phyloP scores from a whole-genome alignment of 257 asterid genomes.

The Solanum sejunctum region DNA sequence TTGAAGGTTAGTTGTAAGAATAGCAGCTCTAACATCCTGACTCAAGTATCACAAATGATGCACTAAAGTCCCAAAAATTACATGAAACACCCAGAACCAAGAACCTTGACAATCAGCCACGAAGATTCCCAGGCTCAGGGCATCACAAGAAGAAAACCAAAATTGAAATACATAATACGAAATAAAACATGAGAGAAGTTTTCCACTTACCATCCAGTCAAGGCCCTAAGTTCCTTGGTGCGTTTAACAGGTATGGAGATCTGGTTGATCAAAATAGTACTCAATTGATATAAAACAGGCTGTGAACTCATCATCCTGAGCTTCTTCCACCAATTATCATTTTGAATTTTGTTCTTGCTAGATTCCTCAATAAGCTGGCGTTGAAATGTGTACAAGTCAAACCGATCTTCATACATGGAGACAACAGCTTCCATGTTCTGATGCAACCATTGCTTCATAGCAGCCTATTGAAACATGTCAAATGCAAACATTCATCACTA shows the following conservation, averaged over 20 bases:
- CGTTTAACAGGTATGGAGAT: constrained; percentile 69
- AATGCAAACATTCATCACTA: neutral
- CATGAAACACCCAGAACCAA: neutral
- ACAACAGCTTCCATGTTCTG: constrained; percentile 88
- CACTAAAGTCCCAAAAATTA: neutral
- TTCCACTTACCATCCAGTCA: constrained; percentile 74
- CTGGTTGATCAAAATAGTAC: constrained; percentile 37
- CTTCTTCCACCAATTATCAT: constrained; percentile 66
- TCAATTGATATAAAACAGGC: constrained; percentile 22
- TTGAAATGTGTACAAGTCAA: constrained; percentile 62
- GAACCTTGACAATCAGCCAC: neutral
- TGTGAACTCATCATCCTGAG: constrained; percentile 31
- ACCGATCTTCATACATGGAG: constrained; percentile 89
- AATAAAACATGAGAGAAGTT: neutral
- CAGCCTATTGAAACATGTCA: constrained; percentile 45
- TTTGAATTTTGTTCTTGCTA: constrained; percentile 22
- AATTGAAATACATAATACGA: neutral
- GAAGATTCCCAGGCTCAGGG: neutral
- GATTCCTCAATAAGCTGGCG: constrained; percentile 31
- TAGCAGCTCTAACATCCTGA: neutral
- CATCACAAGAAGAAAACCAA: neutral
- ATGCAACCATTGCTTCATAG: constrained; percentile 77
- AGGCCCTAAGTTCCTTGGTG: constrained; percentile 79
- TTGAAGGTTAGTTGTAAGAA: neutral
- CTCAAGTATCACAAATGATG: neutral